Base-by-base conservation (phyloP, 306 rosid species). In the Urtica urens region DNA sequence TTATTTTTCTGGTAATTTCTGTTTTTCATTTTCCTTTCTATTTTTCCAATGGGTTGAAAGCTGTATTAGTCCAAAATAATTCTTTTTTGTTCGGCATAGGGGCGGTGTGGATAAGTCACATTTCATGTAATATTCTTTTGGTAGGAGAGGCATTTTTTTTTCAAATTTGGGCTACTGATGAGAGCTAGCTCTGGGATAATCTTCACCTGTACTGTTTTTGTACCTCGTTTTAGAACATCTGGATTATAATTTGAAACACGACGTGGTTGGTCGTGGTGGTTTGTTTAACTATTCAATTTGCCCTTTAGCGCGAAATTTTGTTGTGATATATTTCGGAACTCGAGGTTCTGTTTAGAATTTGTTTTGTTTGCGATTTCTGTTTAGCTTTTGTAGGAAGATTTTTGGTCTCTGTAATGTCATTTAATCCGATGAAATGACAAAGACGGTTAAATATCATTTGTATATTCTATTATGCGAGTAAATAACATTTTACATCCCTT, bases 101-200 rank as follows among this genome's bases (percentile, higher is more conserved):
- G 55, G 64, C 53, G n/a, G 75, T 64, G 78, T 45, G 4, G 76
- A 71, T 48, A 60, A 39, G 67, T 69, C 39, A 40, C 67, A 7
- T 42, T 35, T 10, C 30, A 29, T 83, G 93, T 80, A 72, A 73
- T 83, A 63, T 78, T 72, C 79, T 72, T 82, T 76, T 51, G 60
- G 65, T 78, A 83, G 79, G 64, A 37, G 83, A 76, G 81, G 73
- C 77, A 65, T 76, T 73, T 74, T 80, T 75, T 75, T 76, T 77
- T n/a, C n/a, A n/a, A n/a, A n/a, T n/a, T 78, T 73, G 81, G 78
- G 77, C 87, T 70, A 75, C 76, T 69, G 58, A 42, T 54, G 69
- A 68, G 63, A 64, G 76, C 65, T 52, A 56, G 87, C 76, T 51
- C 14, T 63, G 58, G 74, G 71, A 72, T 76, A 72, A 59, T 70